Conservation (phyloP, 2,329 filamentous ascomycete genomes). For the Colletotrichum australisinense region DNA sequence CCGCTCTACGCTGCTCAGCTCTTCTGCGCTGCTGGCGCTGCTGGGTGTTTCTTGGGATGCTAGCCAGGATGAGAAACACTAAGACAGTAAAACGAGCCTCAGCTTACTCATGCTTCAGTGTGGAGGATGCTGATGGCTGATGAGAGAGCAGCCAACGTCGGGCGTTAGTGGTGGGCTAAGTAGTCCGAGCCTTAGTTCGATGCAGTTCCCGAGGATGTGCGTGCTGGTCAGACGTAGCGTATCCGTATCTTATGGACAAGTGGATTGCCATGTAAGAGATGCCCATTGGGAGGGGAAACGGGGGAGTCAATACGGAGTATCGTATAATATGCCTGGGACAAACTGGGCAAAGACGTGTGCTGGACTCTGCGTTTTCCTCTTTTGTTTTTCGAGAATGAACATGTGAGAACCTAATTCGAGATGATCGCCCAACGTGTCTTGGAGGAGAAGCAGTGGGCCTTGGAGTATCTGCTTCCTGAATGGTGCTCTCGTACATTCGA, state of each 20-base stretch:
- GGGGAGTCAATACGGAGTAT: not conserved
- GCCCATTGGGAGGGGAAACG: not conserved
- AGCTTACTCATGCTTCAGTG: slow-evolving; percentile 21
- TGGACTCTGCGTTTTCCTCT: not conserved
- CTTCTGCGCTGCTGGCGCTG: too few species aligned
- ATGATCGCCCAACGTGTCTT: not conserved
- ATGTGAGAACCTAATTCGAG: not conserved
- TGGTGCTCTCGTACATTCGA: not conserved
- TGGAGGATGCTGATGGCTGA: not conserved
- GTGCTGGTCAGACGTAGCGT: slow-evolving; percentile 3
- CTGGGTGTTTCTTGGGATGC: not conserved
- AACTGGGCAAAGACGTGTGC: not conserved
- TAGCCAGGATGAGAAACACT: not conserved
- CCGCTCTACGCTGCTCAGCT: not conserved
- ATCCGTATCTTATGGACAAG: not conserved
- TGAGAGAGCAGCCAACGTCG: slow-evolving; percentile 12
- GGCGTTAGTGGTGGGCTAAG: not conserved
- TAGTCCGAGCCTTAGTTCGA: not conserved
- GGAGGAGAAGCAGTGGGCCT: not conserved
- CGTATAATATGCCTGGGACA: too few species aligned
- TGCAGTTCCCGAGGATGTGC: not conserved
- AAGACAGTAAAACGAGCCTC: slow-evolving; percentile 4
- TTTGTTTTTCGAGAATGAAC: not conserved
- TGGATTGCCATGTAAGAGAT: not conserved
- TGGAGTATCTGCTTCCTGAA: not conserved